Conservation (phyloP, 129 eudicot species). For the Chrysanthemum makinoi region DNA sequence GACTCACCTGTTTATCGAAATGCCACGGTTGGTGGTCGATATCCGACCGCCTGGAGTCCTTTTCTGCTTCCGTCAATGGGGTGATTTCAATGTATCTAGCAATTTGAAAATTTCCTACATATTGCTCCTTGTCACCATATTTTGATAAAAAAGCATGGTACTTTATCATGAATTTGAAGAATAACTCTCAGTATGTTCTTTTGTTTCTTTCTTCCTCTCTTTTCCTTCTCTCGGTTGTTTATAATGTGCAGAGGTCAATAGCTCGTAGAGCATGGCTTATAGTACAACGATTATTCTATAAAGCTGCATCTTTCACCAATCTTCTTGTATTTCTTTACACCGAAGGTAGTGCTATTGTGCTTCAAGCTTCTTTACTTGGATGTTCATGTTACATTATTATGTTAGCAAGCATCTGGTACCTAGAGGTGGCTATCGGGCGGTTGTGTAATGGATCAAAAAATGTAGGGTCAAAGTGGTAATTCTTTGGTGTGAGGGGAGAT, state of each 20-base stretch:
- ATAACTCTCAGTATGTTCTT: not conserved
- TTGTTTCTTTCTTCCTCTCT: not conserved
- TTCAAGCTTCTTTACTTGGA: not conserved
- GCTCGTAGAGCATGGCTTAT: slow-evolving; percentile 86
- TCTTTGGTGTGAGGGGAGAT: too few species aligned
- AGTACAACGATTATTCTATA: slow-evolving; percentile 75
- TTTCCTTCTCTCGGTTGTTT: not conserved
- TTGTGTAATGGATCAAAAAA: too few species aligned
- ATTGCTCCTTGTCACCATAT: too few species aligned
- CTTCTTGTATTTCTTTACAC: slow-evolving; percentile 87
- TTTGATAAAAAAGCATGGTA: not conserved
- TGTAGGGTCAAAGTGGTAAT: too few species aligned
- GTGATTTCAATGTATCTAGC: too few species aligned
- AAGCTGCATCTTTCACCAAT: slow-evolving; percentile 89
- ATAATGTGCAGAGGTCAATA: slow-evolving; percentile 59
- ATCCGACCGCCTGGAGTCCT: too few species aligned
- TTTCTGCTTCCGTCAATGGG: too few species aligned
- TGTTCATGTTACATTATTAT: not conserved
- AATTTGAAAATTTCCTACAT: too few species aligned
- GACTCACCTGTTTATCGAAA: too few species aligned
- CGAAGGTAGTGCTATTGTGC: slow-evolving; percentile 51
- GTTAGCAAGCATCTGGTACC: not conserved
- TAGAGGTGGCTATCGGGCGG: slow-evolving; percentile 8
- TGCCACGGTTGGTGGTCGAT: too few species aligned
- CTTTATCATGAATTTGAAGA: not conserved